phyloP scores from a whole-genome alignment of 1,284 basidiomycete species.

The Agaricales sp. region DNA sequence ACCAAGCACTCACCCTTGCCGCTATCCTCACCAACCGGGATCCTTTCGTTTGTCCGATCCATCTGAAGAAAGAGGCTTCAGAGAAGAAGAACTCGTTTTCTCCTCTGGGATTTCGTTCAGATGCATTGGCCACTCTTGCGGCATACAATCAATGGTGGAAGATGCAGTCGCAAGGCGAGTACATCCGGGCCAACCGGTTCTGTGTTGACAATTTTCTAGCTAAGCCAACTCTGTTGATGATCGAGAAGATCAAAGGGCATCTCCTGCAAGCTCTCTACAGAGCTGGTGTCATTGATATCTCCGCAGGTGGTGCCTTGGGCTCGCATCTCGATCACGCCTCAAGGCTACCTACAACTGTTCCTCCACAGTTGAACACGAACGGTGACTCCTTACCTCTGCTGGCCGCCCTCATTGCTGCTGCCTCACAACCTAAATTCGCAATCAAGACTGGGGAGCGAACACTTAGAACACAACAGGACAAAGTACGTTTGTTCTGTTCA shows the following conservation, averaged over 20 bases:
- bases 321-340: not conserved
- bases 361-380: slow-evolving; percentile 66
- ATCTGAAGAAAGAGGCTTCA: slow-evolving; percentile 52
- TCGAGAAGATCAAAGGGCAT: slow-evolving; percentile 80
- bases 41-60: slow-evolving; percentile 81
- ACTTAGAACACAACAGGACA: slow-evolving; percentile 79
- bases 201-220: slow-evolving; percentile 84
- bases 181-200: slow-evolving; percentile 64
- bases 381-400: slow-evolving; percentile 72
- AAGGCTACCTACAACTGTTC: slow-evolving; percentile 29
- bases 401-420: slow-evolving; percentile 79
- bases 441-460: slow-evolving; percentile 67
- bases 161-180: slow-evolving; percentile 58
- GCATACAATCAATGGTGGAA: slow-evolving; percentile 82
- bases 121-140: slow-evolving; percentile 71
- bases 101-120: slow-evolving; percentile 74
- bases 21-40: slow-evolving; percentile 87
- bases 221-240: slow-evolving; percentile 74
- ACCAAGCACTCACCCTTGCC: slow-evolving; percentile 83
- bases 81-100: slow-evolving; percentile 78
- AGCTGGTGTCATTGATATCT: slow-evolving; percentile 74
- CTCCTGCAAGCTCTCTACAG: slow-evolving; percentile 72
- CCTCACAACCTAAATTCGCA: slow-evolving; percentile 91
- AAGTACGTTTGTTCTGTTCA: slow-evolving; percentile 39
- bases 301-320: slow-evolving; percentile 44